Conservation (phyloP, 2,329 filamentous ascomycete genomes). For the Dothidotthia symphoricarpi region DNA sequence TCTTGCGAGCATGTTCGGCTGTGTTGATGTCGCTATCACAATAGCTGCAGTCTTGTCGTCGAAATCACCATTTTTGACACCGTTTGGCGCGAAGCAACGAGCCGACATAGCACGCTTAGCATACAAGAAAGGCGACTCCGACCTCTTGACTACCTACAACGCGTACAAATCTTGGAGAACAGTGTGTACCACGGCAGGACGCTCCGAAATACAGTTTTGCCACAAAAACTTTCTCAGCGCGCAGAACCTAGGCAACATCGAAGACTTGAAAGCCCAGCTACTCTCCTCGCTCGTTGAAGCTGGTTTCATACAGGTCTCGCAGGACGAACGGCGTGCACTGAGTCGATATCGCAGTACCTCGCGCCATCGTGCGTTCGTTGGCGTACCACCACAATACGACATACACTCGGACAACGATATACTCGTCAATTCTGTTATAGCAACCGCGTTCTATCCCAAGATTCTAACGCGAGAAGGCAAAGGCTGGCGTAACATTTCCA, state of each 20-base stretch:
- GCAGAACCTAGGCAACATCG: constrained; percentile 87
- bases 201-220: constrained; percentile 85
- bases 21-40: constrained; percentile 86
- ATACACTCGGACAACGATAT: constrained; percentile 76
- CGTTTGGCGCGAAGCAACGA: constrained; percentile 78
- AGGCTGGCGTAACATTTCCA: constrained; percentile 85
- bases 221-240: constrained; percentile 88
- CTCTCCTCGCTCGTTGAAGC: constrained; percentile 82
- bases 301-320: constrained; percentile 73
- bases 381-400: constrained; percentile 74
- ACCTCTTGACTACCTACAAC: constrained; percentile 89
- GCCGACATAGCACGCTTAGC: constrained; percentile 74
- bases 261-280: constrained; percentile 92
- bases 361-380: constrained; percentile 73
- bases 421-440: constrained; percentile 76
- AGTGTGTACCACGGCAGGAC: constrained; percentile 67
- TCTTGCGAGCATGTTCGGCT: constrained; percentile 81
- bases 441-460: constrained; percentile 95
- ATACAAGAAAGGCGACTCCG: constrained; percentile 84
- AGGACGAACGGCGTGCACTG: constrained; percentile 68
- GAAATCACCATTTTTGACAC: constrained; percentile 88
- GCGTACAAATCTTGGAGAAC: constrained; percentile 88
- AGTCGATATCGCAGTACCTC: constrained; percentile 66
- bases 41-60: constrained; percentile 91
- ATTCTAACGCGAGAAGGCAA: constrained; percentile 80